Base-by-base conservation (phyloP, 176 grass and related monocot genomes). In the Cenchrus fungigraminus region DNA sequence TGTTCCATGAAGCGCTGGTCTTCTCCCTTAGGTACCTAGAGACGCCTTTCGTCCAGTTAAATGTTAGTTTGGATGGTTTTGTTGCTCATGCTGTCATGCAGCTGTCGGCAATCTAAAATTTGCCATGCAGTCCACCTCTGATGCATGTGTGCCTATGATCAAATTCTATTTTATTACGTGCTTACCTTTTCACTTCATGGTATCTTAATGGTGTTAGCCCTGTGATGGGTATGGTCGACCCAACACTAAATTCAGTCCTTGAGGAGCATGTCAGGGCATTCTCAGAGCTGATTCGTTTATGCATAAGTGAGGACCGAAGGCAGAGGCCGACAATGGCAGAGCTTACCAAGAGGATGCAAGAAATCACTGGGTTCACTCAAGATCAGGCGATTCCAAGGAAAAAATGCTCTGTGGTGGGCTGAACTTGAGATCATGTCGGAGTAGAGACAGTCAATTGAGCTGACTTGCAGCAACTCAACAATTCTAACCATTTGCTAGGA, bases 391-490 rank as follows among this genome's bases (percentile, higher is more conserved):
- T 57, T 78, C 91, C 91, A 0, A 91, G 79, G 82, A 75, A 65
- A 44, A 16, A 89, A 83, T 15, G 86, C 89, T 2, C 78, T 94
- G 60, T 95, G 91, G 97, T 98, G 93, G 97, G 97, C 97, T 66
- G 96, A 95, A 12, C 90, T 98, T 73, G 93, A 98, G 80, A 93
- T 98, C 72, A 85, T 89, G 29, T 87, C 91, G 0, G 55, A n/a
- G 73, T 90, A 89, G 52, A 64, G 53, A 47, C 44, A 66, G 47
- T 51, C 29, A 7, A 12, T 59, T 79, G 42, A 43, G 57, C 75
- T 14, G 56, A 49, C 3, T 79, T 65, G 73, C 63, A 16, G 45
- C 0, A 20, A n/a, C 44, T 68, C 17, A 59, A 46, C 76, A 51
- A 20, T 16, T 29, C 51, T 53, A 77, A 59, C 66, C 25, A 4